Conservation (phyloP, 257 asterid genomes). For the Solanum pimpinellifolium region DNA sequence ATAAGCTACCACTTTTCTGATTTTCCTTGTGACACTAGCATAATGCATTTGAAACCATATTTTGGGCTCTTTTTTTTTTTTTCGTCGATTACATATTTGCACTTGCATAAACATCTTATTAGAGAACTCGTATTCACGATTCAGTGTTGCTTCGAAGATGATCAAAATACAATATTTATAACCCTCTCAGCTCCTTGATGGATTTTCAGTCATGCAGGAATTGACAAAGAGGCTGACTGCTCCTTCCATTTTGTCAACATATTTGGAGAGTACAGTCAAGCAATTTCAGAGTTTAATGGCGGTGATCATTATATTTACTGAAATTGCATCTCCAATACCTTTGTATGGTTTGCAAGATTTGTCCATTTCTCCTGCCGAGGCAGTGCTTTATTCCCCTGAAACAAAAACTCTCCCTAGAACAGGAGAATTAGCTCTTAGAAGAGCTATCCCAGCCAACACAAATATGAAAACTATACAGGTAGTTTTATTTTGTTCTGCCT, state of each 20-base stretch:
- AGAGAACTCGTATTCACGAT: not conserved
- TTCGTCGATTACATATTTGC: not conserved
- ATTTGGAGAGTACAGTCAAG: slow-evolving; percentile 33
- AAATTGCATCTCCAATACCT: slow-evolving; percentile 60
- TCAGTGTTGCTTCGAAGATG: not conserved
- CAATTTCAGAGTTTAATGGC: slow-evolving; percentile 38
- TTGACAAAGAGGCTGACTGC: slow-evolving; percentile 11
- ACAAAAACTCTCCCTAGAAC: slow-evolving; percentile 81
- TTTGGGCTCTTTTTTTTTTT: not conserved
- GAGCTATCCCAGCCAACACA: slow-evolving; percentile 94
- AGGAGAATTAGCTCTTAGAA: slow-evolving; percentile 91
- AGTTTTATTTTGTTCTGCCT: not conserved
- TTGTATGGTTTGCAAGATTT: slow-evolving; percentile 25
- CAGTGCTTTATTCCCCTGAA: slow-evolving; percentile 93
- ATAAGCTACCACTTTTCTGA: not conserved
- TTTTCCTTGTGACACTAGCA: not conserved
- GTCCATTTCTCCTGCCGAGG: slow-evolving; percentile 61
- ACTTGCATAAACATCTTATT: not conserved
- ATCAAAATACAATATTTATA: not conserved
- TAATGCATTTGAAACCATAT: not conserved
- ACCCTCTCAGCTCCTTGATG: slow-evolving; percentile 8
- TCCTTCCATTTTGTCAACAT: slow-evolving; percentile 5
- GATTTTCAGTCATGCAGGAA: slow-evolving; percentile 39
- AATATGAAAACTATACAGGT: slow-evolving; percentile 97
- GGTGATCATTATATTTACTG: slow-evolving; percentile 38